Conservation (phyloP, 2,329 filamentous ascomycete genomes). For the Microdochium trichocladiopsis region DNA sequence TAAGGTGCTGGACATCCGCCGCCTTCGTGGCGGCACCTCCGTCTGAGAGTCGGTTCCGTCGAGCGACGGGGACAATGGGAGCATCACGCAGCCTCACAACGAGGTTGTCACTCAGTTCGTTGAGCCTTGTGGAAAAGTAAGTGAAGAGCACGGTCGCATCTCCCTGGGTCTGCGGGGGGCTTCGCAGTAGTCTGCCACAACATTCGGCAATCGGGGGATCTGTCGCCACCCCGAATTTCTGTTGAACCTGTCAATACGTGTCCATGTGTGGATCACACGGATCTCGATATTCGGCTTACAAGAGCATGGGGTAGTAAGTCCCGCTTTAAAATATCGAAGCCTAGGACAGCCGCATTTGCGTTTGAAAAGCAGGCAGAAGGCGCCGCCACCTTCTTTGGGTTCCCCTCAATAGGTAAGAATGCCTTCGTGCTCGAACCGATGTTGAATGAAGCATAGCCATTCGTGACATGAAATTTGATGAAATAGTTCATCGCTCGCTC, state of each 20-base stretch:
- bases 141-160: conserved; percentile 69
- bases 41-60: conserved; percentile 21
- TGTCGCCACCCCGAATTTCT: conserved; percentile 75
- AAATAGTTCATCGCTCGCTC: conserved; percentile 74
- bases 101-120: conserved; percentile 60
- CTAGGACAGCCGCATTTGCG: conserved; percentile 65
- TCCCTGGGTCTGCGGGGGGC: conserved; percentile 59
- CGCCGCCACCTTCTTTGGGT: conserved; percentile 56
- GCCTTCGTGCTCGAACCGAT: conserved; percentile 45
- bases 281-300: conserved; percentile 19
- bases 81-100: conserved; percentile 55
- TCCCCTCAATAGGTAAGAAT: conserved; percentile 68
- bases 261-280: neutral
- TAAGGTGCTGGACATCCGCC: conserved; percentile 42
- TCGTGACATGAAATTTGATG: conserved; percentile 68
- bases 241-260: neutral
- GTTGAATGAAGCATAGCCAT: conserved; percentile 64
- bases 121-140: conserved; percentile 74
- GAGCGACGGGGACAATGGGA: conserved; percentile 63
- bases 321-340: conserved; percentile 68
- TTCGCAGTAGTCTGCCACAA: conserved; percentile 62
- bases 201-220: conserved; percentile 77
- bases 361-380: conserved; percentile 81
- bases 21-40: conserved; percentile 7
- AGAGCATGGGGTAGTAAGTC: conserved; percentile 74